Conservation (phyloP, 2,329 filamentous ascomycete genomes). For the Lecanosticta acicola region DNA sequence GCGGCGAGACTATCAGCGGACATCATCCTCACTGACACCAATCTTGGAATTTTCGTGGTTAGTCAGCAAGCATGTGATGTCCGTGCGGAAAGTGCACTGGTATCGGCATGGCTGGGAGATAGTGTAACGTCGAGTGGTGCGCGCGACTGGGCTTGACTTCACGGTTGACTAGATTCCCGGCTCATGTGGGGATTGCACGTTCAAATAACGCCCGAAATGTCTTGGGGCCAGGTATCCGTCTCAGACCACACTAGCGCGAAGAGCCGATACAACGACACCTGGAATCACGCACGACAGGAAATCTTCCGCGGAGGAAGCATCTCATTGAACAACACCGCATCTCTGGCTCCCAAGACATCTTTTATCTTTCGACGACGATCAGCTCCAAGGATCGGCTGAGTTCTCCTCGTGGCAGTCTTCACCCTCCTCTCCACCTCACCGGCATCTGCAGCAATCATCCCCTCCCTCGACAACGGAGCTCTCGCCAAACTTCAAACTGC, state of each 20-base stretch:
- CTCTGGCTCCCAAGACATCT: slow-evolving; percentile 2
- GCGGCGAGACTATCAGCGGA: too few species aligned
- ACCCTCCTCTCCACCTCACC: slow-evolving; percentile 6
- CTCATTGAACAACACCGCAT: slow-evolving; percentile 2
- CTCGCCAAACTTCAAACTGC: slow-evolving; percentile 7
- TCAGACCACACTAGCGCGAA: background rate
- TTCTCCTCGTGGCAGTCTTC: slow-evolving; percentile 4
- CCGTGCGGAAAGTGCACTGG: too few species aligned
- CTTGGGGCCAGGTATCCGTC: background rate
- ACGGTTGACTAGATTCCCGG: too few species aligned
- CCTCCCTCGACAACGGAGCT: slow-evolving; percentile 5
- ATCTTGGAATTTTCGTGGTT: too few species aligned
- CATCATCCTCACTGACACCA: too few species aligned
- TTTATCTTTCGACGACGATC: background rate
- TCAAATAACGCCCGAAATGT: too few species aligned
- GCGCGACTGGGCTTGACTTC: too few species aligned
- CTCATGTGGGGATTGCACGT: too few species aligned
- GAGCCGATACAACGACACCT: background rate
- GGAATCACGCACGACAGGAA: background rate
- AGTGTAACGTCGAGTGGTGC: too few species aligned
- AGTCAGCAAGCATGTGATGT: too few species aligned
- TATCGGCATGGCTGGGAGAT: too few species aligned
- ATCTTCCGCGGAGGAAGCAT: slow-evolving; percentile 6
- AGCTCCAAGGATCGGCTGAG: slow-evolving; percentile 5
- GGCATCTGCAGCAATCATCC: slow-evolving; percentile 6